Base-by-base conservation (phyloP, 371 early-diverging fungal genomes). In the Blakeslea trispora region DNA sequence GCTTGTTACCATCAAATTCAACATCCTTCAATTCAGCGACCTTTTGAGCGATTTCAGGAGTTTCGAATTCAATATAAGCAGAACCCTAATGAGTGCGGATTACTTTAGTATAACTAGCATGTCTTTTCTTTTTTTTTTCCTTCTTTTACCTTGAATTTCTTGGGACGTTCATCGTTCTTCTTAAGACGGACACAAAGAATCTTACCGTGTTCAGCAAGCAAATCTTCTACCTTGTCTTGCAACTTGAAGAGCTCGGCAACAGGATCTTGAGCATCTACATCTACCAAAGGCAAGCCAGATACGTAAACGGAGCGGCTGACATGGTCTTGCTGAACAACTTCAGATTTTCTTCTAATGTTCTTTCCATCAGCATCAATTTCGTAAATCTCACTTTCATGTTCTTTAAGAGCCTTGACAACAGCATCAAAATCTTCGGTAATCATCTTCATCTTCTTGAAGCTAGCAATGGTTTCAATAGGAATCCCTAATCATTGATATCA, bases 401-500 rank as follows among this genome's bases (percentile, higher is more conserved):
- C 80, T 35, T 72, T 75, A 11, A 90, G 61, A 10, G 88, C 90
- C 40, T 72, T 78, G 42, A 81, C 71, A 51, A 88, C 69, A 50
- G 72, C 42, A 15, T 68, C 71, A 18, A 67, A 59, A 51, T 86
- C 88, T 7, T 64, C 58, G 43, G 75, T 74, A 50, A 84, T 74
- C 63, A 79, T 79, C 55, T 81, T 72, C 83, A 90, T 85, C 45
- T 83, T 81, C 73, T 87, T 88, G 76, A 90, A 90, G 35, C 76
- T 71, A 14, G 85, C 79, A 47, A 90, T 76, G 11, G 71, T 74
- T 15, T 66, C 59, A 19, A 90, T 70, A 18, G 74, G 56, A 31
- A 88, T 75, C 77, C 76, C 84, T 84, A 45, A 28, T 28, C 5
- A 7, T 28, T 28, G 28, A n/a, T n/a, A n/a, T n/a, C n/a, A n/a